phyloP scores from a whole-genome alignment of 1,284 basidiomycete genomes.

The Trametes hirsuta region DNA sequence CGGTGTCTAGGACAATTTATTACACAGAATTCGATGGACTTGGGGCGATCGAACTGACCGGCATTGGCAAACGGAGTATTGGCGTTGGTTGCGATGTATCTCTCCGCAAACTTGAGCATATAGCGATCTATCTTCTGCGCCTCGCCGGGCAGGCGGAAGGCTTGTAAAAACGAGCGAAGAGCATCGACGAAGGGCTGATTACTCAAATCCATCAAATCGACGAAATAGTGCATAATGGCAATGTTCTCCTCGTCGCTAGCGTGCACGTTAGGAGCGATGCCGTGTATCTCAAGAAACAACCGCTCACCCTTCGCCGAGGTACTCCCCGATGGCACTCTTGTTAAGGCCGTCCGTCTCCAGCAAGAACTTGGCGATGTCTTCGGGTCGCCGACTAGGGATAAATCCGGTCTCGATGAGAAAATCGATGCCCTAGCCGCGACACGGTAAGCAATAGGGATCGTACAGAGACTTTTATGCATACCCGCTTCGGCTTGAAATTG shows the following conservation, averaged over 20 bases:
- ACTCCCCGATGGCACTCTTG: conserved; percentile 98
- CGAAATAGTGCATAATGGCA: conserved; percentile 95
- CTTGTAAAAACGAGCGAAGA: conserved; percentile 85
- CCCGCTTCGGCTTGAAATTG: conserved; percentile 96
- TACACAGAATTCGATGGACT: neutral
- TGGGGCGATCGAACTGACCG: conserved; percentile 46
- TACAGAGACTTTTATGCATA: conserved; percentile 30
- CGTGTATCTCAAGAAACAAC: neutral
- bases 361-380: conserved; percentile 88
- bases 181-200: conserved; percentile 86
- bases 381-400: conserved; percentile 76
- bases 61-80: conserved; percentile 84
- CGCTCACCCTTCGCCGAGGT: conserved; percentile 90
- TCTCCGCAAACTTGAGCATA: conserved; percentile 97
- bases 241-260: conserved; percentile 84
- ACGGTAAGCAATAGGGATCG: conserved; percentile 12
- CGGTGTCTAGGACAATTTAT: conserved; percentile 63
- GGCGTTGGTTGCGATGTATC: conserved; percentile 88
- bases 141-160: conserved; percentile 95
- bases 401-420: conserved; percentile 92
- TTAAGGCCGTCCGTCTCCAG: conserved; percentile 91
- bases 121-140: conserved; percentile 98
- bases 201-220: conserved; percentile 88
- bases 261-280: conserved; percentile 19
- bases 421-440: conserved; percentile 71